These are phyloP conservation scores for Populus pruinosa DNA, from an alignment of 345 rosid genomes.

Conservation along the genomic window DNA sequence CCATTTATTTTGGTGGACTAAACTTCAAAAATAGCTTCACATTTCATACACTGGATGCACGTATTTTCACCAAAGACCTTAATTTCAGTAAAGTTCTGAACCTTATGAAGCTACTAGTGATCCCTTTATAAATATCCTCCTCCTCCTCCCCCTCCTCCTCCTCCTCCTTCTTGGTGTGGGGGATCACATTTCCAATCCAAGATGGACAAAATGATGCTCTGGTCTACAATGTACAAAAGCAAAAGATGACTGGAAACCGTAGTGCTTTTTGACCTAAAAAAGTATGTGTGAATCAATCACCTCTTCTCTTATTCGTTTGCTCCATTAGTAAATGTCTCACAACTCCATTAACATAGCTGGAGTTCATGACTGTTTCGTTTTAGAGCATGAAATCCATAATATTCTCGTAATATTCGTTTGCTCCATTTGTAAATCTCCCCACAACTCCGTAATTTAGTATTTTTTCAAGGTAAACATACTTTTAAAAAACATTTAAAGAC, in stretches of 20 bases:
- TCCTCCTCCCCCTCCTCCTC: background rate
- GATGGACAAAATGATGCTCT: constrained; percentile 13
- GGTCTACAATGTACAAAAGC: constrained; percentile 28
- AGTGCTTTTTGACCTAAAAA: constrained; percentile 16
- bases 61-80: constrained; percentile 7
- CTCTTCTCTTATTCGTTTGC: background rate
- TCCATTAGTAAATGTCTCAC: background rate
- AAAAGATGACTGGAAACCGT: constrained; percentile 11
- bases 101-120: background rate
- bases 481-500: too few species aligned
- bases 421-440: background rate
- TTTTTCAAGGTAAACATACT: too few species aligned
- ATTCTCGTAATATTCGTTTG: background rate
- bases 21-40: too few species aligned
- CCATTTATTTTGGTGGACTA: too few species aligned
- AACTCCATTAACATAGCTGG: too few species aligned
- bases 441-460: too few species aligned
- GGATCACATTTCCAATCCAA: constrained; percentile 17
- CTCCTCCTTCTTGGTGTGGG: constrained; percentile 6
- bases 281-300: background rate
- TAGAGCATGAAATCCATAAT: too few species aligned
- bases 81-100: constrained; percentile 18
- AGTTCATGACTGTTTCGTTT: too few species aligned
- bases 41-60: background rate
- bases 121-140: background rate